Evolutionary conservation across 176 grass and related monocot genomes (phyloP), one percentile per base, ranked within the genome.

Genomic region (Carex kokanica): DNA sequence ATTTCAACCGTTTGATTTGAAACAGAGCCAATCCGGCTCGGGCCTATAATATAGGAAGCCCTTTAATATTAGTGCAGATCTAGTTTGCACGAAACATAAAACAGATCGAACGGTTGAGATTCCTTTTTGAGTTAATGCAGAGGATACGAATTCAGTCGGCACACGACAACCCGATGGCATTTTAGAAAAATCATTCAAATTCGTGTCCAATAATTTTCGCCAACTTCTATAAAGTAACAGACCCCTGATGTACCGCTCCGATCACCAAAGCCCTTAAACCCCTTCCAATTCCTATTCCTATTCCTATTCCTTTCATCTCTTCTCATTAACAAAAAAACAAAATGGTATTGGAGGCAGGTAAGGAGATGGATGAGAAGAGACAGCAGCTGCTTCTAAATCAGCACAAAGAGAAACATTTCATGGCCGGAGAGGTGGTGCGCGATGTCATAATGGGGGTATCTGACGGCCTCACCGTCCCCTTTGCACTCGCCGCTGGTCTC

Each of bases 381-480:
- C 86, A 90, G 82, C 56, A 36, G 87, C 90, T 91, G 71, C 84
- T 93, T 16, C 83, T 92, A 51, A 83, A 68, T 40, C 64, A 91
- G 36, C 92, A 98, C 88, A 90, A 81, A 16, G 95, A 98, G 82
- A 94, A 90, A 79, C 95, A 98, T 86, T 98, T 98, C 90, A 98
- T 89, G 58, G 84, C 95, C 27, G 32, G 92, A 32, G 88, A 98
- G 68, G 90, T 98, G 66, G 92, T 98, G 65, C 87, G 95, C 17
- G 95, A 95, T 87, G 85, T 98, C 87, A 98, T 98, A 85, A 90
- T 98, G 78, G 95, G 95, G 24, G 95, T 98, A 31, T 95, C 95
- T 18, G 95, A 95, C 56, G 95, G 95, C 32, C 95, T 98, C 89
- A 98, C 95, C 51, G 95, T 98, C 67, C 95, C 95, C 8, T 98